Base-by-base conservation (phyloP, 139 green algal species). In the Coelastrella sp. region DNA sequence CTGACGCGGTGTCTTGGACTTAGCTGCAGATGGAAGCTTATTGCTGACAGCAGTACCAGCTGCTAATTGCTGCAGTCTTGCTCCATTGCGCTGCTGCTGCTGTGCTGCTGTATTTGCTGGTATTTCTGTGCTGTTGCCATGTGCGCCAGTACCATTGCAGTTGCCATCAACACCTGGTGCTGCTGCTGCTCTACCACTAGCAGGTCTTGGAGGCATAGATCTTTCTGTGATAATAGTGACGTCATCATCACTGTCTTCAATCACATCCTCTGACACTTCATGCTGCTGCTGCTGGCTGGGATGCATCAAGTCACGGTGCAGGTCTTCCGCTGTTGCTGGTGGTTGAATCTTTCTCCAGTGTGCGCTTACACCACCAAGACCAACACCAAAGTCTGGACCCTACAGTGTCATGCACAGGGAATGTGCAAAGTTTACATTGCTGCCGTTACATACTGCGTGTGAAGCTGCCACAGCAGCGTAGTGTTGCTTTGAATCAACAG, bases 161-260 rank as follows among this genome's bases (percentile, higher is more conserved):
- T 5, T 17, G 27, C 21, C 41, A n/a, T 59, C 11, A 23, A 11
- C 40, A 60, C 9, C 25, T 40, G 25, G 27, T 41, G 64, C 64
- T 43, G n/a, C n/a, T n/a, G n/a, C n/a, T n/a, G n/a, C n/a, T n/a
- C n/a, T n/a, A n/a, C n/a, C n/a, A n/a, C n/a, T n/a, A n/a, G n/a
- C n/a, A n/a, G n/a, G n/a, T n/a, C n/a, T n/a, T n/a, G n/a, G n/a
- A n/a, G n/a, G n/a, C n/a, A n/a, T n/a, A n/a, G n/a, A n/a, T n/a
- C n/a, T n/a, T n/a, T n/a, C n/a, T n/a, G n/a, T n/a, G n/a, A n/a
- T n/a, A n/a, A n/a, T n/a, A n/a, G n/a, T n/a, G n/a, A n/a, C n/a
- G n/a, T 79, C 71, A 27, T 62, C 27, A 43, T 79, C 71, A 38
- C 71, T 79, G 41, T 79, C 71, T 23, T 79, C 71, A 43, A 79